Percentiles rank a stretch among this genome's conserved stretches.
These are phyloP conservation scores for Gautieria morchelliformis DNA, from an alignment of 768 basidiomycete species.

Conservation along the genomic window DNA sequence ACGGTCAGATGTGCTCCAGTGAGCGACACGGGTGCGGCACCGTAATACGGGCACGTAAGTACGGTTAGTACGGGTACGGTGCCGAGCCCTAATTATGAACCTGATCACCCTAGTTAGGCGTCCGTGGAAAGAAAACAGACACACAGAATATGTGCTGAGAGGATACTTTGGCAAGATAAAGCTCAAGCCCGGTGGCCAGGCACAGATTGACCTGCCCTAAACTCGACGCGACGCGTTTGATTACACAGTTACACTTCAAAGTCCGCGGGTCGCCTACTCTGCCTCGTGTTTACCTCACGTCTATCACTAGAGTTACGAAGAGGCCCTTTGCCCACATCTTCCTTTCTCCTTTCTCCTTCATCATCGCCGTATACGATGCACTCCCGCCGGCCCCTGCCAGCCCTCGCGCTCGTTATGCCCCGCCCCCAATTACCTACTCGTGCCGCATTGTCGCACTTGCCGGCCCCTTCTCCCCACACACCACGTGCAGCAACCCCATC, in stretches of 20 bases:
- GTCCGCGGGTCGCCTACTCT: background rate
- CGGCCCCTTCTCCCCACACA: slow-evolving; percentile 8
- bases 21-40: too few relatives aligned
- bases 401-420: slow-evolving; percentile 54
- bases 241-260: background rate
- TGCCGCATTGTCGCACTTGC: slow-evolving; percentile 32
- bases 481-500: slow-evolving; percentile 54
- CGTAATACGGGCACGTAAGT: too few relatives aligned
- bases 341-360: background rate
- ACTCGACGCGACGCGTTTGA: background rate
- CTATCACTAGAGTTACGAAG: background rate
- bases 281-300: background rate
- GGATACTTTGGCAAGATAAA: too few relatives aligned
- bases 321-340: background rate
- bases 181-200: too few relatives aligned
- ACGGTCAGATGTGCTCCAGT: too few relatives aligned
- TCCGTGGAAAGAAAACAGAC: too few relatives aligned
- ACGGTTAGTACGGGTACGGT: too few relatives aligned
- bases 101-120: too few relatives aligned
- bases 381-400: slow-evolving; percentile 17
- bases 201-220: background rate
- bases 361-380: background rate
- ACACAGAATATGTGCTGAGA: too few relatives aligned
- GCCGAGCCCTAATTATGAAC: too few relatives aligned
- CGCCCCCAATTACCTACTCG: slow-evolving; percentile 44